Evolutionary conservation across 345 rosid genomes (phyloP), one percentile per base, ranked within the genome.

Genomic region (Iberis pinnata): DNA sequence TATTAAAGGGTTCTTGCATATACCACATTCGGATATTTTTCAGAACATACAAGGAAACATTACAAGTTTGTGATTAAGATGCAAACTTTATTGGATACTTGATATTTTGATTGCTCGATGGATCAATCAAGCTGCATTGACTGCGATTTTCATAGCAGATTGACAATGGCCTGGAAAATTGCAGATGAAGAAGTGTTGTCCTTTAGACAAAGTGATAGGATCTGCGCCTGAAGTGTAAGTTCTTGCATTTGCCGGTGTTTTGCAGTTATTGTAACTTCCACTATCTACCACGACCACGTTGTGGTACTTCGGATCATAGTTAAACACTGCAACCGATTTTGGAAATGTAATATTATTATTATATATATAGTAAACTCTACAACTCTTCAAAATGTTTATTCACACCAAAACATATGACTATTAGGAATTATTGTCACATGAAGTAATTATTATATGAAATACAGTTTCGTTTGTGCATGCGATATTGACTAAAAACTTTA

Each of bases 121-220:
- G 19, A 19, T 29, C 22, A 35, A 42, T 69, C 63, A 73, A 27
- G 13, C 67, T 3, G 78, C 83, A 39, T 35, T 70, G 26, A 74
- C 37, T 13, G 84, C 75, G 39, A 81, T 68, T 53, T 82, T 82
- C 83, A 79, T 79, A 18, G 48, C 75, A 47, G 65, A 17, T 44
- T 75, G 63, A 19, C 89, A 79, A 43, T 79, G 85, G 6, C 71
- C 67, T 18, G 57, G 4, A 11, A 65, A 42, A 42, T 8, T 74
- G 60, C 86, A 80, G 43, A 72, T 69, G 78, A 82, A 80, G 58
- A 45, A 76, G 51, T 72, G 72, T 37, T 49, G 68, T 24, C 89
- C 89, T 69, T 53, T 78, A 1, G 27, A 61, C 49, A 80, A 77
- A 71, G 61, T 75, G 64, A 82, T 64, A 56, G 17, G 70, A 64